Evolutionary conservation across 2,329 filamentous ascomycete genomes (phyloP).

Genomic region (Sporothrix curviconia): DNA sequence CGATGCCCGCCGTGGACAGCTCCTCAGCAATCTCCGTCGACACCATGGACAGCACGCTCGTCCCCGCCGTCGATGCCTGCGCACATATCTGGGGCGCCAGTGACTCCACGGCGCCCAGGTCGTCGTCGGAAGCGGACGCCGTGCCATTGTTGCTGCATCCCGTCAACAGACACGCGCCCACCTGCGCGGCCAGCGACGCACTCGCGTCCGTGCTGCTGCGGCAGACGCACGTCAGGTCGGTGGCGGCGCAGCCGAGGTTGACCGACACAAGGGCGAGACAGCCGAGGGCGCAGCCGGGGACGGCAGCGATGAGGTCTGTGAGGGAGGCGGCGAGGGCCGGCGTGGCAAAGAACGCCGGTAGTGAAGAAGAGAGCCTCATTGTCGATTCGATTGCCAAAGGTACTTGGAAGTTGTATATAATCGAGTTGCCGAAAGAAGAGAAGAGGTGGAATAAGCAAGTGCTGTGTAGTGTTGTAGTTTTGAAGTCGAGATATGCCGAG

Average conservation of each 20-base stretch:
- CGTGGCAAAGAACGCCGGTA: neutral
- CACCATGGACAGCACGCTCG: slow-evolving; percentile 13
- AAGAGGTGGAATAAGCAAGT: too few relatives aligned
- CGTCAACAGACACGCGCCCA: slow-evolving; percentile 20
- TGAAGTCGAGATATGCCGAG: too few relatives aligned
- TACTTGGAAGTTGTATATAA: too few relatives aligned
- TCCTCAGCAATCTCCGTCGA: slow-evolving; percentile 12
- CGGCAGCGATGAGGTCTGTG: slow-evolving; percentile 19
- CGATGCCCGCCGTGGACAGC: too few relatives aligned
- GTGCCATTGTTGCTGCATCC: slow-evolving; percentile 10
- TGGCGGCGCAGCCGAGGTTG: slow-evolving; percentile 19
- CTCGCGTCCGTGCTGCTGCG: slow-evolving; percentile 12
- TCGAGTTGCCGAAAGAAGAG: too few relatives aligned
- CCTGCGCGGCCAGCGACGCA: slow-evolving; percentile 12
- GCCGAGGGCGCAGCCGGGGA: slow-evolving; percentile 23
- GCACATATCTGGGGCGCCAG: slow-evolving; percentile 17
- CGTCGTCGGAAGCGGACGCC: too few relatives aligned
- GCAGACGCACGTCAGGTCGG: slow-evolving; percentile 24
- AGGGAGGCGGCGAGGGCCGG: slow-evolving; percentile 14
- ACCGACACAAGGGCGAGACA: slow-evolving; percentile 21
- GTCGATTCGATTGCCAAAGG: too few relatives aligned
- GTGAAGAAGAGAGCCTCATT: neutral
- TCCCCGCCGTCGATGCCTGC: slow-evolving; percentile 8
- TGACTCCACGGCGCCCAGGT: slow-evolving; percentile 5
- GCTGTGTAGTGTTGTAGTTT: too few relatives aligned